Evolutionary conservation across 2,329 filamentous ascomycete genomes (phyloP).

Genomic region (Penicillium sp.): DNA sequence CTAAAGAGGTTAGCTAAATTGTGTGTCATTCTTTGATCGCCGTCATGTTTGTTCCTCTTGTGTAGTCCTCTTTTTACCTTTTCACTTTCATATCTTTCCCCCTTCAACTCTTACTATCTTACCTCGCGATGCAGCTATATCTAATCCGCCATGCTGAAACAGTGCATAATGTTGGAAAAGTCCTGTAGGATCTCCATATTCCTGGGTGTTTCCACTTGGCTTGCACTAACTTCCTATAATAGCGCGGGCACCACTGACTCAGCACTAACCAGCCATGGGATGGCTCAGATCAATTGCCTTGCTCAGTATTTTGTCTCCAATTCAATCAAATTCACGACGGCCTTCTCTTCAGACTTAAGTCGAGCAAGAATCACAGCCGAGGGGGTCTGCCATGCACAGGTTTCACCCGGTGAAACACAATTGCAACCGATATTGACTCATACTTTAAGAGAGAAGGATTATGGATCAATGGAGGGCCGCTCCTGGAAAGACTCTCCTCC

Average conservation of each 20-base stretch:
- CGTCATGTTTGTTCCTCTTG: not conserved
- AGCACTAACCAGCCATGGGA: constrained; percentile 74
- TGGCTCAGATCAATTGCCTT: constrained; percentile 72
- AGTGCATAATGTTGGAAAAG: constrained; percentile 78
- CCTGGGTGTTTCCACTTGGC: not conserved
- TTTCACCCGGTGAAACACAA: not conserved
- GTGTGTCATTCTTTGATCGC: not conserved
- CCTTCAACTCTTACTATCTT: not conserved
- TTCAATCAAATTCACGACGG: constrained; percentile 62
- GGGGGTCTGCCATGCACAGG: constrained; percentile 25
- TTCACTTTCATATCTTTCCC: not conserved
- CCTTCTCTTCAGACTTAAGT: constrained; percentile 76
- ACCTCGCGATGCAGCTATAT: constrained; percentile 60
- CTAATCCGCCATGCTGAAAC: constrained; percentile 87
- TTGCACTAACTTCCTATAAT: constrained; percentile 17
- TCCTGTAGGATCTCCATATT: constrained; percentile 58
- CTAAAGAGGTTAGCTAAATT: not conserved
- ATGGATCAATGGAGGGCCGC: constrained; percentile 40
- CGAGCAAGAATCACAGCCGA: constrained; percentile 60
- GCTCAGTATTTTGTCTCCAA: constrained; percentile 64
- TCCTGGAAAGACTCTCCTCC: not conserved
- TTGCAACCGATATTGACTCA: constrained; percentile 16
- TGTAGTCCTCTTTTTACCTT: not conserved
- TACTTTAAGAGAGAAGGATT: constrained; percentile 41
- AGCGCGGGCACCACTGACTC: constrained; percentile 81